Conservation (phyloP, 106 monocot species). For the Apostasia shenzhenica region DNA sequence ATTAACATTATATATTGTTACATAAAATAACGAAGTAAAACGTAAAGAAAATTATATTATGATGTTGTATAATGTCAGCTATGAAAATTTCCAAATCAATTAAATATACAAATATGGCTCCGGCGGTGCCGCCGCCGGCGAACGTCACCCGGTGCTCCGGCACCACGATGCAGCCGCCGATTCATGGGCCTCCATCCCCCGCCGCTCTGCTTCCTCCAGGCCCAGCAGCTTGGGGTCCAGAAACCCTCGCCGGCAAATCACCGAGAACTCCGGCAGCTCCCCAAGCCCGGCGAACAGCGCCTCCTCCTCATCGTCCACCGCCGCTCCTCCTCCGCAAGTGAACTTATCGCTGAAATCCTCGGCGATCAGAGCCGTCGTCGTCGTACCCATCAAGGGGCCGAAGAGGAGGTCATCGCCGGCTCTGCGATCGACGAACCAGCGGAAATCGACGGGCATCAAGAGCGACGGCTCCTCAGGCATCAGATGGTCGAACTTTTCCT, state of each 20-base stretch:
- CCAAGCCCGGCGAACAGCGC: constrained; percentile 72
- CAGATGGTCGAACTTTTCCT: constrained; percentile 31
- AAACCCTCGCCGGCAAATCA: constrained; percentile 48
- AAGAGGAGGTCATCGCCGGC: constrained; percentile 22
- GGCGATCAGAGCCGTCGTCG: neutral
- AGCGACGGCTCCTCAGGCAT: constrained; percentile 20
- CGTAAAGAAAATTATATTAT: no score
- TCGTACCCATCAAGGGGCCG: constrained; percentile 17
- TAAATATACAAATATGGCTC: no score
- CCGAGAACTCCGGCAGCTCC: constrained; percentile 73
- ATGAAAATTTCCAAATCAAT: no score
- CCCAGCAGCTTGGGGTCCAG: constrained; percentile 4
- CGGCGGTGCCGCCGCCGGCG: neutral
- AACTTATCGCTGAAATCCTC: constrained; percentile 7
- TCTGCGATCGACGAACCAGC: constrained; percentile 18
- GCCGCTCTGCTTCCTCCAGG: constrained; percentile 12
- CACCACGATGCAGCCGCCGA: neutral
- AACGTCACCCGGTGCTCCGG: neutral
- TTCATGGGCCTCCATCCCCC: neutral
- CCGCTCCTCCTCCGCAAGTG: neutral
- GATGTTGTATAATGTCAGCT: no score
- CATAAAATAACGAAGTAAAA: no score
- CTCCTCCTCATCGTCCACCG: constrained; percentile 30
- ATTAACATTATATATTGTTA: no score
- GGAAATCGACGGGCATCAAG: constrained; percentile 16